A percentile compares a stretch with the other conserved stretches of the same genome.
Evolutionary conservation across 1,139 yeast genomes (phyloP).

Genomic region (Diutina rugosa): DNA sequence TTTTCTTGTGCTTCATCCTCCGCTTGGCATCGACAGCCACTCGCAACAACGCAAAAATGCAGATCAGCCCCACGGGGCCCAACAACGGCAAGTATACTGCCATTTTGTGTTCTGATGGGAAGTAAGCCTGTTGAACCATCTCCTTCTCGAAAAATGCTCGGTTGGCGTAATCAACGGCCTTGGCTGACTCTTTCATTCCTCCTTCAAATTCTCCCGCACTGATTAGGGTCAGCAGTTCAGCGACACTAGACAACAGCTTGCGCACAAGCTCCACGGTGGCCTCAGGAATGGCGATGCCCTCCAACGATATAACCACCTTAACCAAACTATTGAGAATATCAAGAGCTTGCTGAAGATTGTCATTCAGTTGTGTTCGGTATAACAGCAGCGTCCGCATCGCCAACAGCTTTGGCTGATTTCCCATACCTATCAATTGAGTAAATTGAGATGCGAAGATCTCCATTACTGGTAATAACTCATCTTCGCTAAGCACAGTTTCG

Average conservation of each 20-base stretch:
- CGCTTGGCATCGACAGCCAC: conserved; percentile 13
- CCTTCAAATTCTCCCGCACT: conserved; percentile 17
- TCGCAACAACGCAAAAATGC: conserved; percentile 40
- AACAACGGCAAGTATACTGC: conserved; percentile 85
- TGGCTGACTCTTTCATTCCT: conserved; percentile 43
- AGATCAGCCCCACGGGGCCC: conserved; percentile 75
- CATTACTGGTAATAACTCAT: conserved; percentile 43
- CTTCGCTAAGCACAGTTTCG: conserved; percentile 16
- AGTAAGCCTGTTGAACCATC: conserved; percentile 89
- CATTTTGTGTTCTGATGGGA: conserved; percentile 89
- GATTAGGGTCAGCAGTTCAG: background rate
- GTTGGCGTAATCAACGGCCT: conserved; percentile 46
- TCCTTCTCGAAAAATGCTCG: conserved; percentile 83
- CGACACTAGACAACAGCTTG: conserved; percentile 5
- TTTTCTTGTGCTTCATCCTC: conserved; percentile 3
- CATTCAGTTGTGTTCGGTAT: conserved; percentile 41
- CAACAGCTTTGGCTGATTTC: conserved; percentile 40
- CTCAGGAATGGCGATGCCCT: conserved; percentile 73
- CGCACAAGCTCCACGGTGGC: conserved; percentile 37
- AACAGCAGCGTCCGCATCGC: conserved; percentile 52
- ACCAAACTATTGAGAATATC: conserved; percentile 60
- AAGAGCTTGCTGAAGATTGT: conserved; percentile 36
- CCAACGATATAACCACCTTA: conserved; percentile 53
- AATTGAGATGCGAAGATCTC: conserved; percentile 68
- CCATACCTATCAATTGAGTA: conserved; percentile 60